Percentiles rank a stretch among this genome's conserved stretches.
Evolutionary conservation across 208 protist species (phyloP).

Genomic region (Zelonia costaricensis): DNA sequence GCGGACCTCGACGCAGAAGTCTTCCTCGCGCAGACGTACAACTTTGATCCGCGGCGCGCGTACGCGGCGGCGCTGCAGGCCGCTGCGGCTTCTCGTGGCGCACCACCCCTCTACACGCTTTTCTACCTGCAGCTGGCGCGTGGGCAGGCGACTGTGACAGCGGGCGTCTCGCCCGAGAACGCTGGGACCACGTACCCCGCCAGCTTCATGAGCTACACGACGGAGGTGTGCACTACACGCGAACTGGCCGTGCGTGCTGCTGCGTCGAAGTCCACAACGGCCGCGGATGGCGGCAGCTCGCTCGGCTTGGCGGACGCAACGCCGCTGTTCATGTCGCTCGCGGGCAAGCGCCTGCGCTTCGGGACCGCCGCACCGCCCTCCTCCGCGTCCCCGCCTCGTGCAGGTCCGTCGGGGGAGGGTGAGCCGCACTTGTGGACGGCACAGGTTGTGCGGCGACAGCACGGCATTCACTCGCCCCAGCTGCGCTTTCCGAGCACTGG

Average conservation of each 20-base stretch:
- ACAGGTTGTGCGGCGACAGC: neutral
- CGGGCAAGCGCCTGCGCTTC: conserved; percentile 9
- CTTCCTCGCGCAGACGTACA: conserved; percentile 33
- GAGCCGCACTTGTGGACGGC: conserved; percentile 9
- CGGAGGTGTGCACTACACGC: conserved; percentile 17
- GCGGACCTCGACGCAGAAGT: conserved; percentile 21
- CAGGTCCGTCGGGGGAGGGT: too few relatives aligned
- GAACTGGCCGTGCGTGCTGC: conserved; percentile 6
- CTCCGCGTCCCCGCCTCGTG: too few relatives aligned
- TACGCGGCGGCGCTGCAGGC: conserved; percentile 16
- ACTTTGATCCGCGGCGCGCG: conserved; percentile 19
- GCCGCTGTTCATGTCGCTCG: neutral
- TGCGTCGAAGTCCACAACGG: too few relatives aligned
- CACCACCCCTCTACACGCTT: conserved; percentile 13
- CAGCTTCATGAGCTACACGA: conserved; percentile 24
- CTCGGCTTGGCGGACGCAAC: neutral
- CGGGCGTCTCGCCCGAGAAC: conserved; percentile 2
- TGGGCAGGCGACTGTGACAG: neutral
- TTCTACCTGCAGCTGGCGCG: conserved; percentile 27
- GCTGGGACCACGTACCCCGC: conserved; percentile 16
- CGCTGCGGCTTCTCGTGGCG: neutral
- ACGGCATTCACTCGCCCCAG: too few relatives aligned
- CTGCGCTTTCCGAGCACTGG: too few relatives aligned
- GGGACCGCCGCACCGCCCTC: neutral
- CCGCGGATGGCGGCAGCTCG: too few relatives aligned